phyloP scores from a whole-genome alignment of 371 early-diverging fungal species.

The Nematocida ironsii region DNA sequence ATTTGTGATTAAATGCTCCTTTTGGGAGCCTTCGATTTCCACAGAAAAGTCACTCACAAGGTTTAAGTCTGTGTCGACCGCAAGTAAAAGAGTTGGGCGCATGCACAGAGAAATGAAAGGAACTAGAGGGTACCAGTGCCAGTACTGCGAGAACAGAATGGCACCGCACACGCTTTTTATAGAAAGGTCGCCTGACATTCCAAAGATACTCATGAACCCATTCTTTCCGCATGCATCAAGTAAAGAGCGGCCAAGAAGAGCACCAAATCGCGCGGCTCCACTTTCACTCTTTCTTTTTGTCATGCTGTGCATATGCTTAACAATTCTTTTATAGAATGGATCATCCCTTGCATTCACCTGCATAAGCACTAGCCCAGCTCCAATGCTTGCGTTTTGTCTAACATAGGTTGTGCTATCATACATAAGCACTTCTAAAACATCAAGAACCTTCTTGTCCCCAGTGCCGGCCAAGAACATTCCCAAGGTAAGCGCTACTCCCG shows the following conservation, averaged over 20 bases:
- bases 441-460: conserved; percentile 81
- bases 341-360: conserved; percentile 81
- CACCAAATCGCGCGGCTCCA: conserved; percentile 88
- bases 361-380: conserved; percentile 89
- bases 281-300: conserved; percentile 86
- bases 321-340: conserved; percentile 74
- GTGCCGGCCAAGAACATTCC: conserved; percentile 95
- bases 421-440: conserved; percentile 89
- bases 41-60: conserved; percentile 24
- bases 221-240: conserved; percentile 88
- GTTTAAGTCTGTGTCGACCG: conserved; percentile 50
- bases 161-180: conserved; percentile 89
- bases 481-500: conserved; percentile 88
- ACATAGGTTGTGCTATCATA: conserved; percentile 94
- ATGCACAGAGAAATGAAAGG: conserved; percentile 59
- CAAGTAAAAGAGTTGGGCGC: conserved; percentile 60
- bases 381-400: conserved; percentile 91
- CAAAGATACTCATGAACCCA: conserved; percentile 82
- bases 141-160: conserved; percentile 91
- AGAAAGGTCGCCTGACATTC: conserved; percentile 80
- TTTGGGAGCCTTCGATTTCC: conserved; percentile 44
- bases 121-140: conserved; percentile 95
- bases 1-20: conserved; percentile 10
- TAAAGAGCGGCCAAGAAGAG: conserved; percentile 89
- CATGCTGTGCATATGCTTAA: conserved; percentile 78